Base-by-base conservation (phyloP, 495 filamentous ascomycete genomes). In the Rusavskia elegans region DNA sequence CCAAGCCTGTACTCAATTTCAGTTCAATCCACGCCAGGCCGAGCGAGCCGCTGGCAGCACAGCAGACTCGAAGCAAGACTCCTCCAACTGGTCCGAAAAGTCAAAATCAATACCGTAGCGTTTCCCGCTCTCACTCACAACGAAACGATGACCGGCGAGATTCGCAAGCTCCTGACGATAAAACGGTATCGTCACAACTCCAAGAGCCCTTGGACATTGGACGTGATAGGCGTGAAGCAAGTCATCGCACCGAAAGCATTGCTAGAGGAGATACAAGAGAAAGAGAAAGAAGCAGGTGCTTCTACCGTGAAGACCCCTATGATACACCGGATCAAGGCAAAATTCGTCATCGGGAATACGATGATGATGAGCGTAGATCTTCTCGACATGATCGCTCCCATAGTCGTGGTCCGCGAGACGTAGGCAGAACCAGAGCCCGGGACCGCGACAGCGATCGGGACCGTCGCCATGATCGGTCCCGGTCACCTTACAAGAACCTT, bases 261-360 rank as follows among this genome's bases (percentile, higher is more conserved):
- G 37, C 37, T 5, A 59, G 48, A 48, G 53, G 51, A 9, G 45
- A 51, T 20, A 53, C 50, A 37, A 52, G 65, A 49, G 58, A 66
- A 50, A 59, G 61, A 48, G 57, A 58, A 17, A 49, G 63, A 37
- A 57, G 63, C 9, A 51, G 60, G 16, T 59, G 67, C 1, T 23
- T 44, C 39, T 45, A 50, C 16, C 44, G 52, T 32, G 50, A 42
- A 32, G 50, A 49, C 5, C 50, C 41, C 48, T 40, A 60, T n/a
- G 52, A 60, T 27, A 23, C 50, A 17, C 48, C 48, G 10, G 40
- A 58, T 20, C 42, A 53, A 23, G 32, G 21, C 37, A 29, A 55
- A 13, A 25, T 49, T 8, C 36, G 50, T 25, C 55, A 45, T 27
- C 37, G 17, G 52, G 44, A 48, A 13, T 48, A 48, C 44, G 27